These are phyloP conservation scores for Aurantiochytrium sp. DNA, from an alignment of 108 stramenopile genomes.

Conservation along the genomic window DNA sequence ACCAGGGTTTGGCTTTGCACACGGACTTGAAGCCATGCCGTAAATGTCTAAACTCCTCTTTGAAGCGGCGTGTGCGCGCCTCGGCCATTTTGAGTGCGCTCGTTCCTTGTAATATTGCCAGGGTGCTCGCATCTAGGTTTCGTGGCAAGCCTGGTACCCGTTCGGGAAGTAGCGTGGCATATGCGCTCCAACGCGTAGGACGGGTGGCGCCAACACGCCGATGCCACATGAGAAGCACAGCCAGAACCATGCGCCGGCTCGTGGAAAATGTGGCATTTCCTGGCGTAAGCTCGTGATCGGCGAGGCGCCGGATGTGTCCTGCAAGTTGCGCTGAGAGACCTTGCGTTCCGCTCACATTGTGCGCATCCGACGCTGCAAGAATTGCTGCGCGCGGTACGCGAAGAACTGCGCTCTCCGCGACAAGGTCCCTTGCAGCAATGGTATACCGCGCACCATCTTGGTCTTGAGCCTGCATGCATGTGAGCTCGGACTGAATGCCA, in stretches of 20 bases:
- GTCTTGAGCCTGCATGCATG: neutral
- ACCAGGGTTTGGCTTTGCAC: neutral
- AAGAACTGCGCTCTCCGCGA: neutral
- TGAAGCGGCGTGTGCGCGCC: neutral
- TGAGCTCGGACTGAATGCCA: neutral
- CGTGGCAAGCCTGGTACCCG: neutral
- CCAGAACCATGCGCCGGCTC: neutral
- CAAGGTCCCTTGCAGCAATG: neutral
- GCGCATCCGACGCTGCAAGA: neutral
- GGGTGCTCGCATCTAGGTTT: neutral
- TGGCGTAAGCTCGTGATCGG: neutral
- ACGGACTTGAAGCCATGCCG: neutral
- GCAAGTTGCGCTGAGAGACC: neutral
- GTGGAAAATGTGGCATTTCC: neutral
- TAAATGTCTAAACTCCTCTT: neutral
- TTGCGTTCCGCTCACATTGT: neutral
- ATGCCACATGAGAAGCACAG: neutral
- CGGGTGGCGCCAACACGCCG: neutral
- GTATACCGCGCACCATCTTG: neutral
- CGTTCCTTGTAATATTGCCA: neutral
- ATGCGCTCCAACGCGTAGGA: neutral
- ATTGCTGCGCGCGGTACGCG: neutral
- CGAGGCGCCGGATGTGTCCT: neutral
- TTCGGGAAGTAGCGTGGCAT: neutral
- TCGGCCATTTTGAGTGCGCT: neutral